Base-by-base conservation (phyloP, 2,329 filamentous ascomycete genomes). In the Tolypocladium paradoxum region DNA sequence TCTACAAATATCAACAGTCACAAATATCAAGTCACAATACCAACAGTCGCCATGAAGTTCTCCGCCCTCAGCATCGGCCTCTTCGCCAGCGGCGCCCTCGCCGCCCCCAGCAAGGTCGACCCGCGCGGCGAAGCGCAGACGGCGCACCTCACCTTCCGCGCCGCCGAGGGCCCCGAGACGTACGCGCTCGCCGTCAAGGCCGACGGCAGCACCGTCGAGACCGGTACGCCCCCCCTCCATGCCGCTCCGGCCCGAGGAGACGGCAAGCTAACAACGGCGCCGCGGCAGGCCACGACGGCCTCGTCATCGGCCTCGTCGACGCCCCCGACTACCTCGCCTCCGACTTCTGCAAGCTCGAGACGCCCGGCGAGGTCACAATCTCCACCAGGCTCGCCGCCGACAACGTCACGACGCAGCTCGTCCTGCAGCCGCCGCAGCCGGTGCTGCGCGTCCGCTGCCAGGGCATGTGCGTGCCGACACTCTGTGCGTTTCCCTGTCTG, bases 121-220 rank as follows among this genome's bases (percentile, higher is more conserved):
- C 33, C 49, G 37, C 53, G 63, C 12, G 63, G 68, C 36, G 60
- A 58, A 38, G 56, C 63, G 18, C 69, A 71, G 45, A 68, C 67
- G 6, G 70, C 71, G 5, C 66, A 73, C 54, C 65, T 78, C 49
- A 73, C 61, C 22, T 76, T 78, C 59, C 68, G 73, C 57, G 70
- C 67, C 37, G 8, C 47, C 52, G 22, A 37, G n/a, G n/a, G 68
- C 3, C 67, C 73, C 8, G 67, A 66, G 18, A 63, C 64, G 3
- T 77, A 76, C 60, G 56, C 65, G 1, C 59, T 79, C 51, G 54
- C 57, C 22, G 66, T 79, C 29, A 67, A 69, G 11, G 70, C 72
- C 7, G 70, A 78, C 53, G 73, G 74, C 31, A 62, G 60, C 2
- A 54, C 63, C 2, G 56, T 71, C 50, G 45, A 57, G 4, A 76